Evolutionary conservation across 345 rosid species (phyloP).

Genomic region (Salix purpurea): DNA sequence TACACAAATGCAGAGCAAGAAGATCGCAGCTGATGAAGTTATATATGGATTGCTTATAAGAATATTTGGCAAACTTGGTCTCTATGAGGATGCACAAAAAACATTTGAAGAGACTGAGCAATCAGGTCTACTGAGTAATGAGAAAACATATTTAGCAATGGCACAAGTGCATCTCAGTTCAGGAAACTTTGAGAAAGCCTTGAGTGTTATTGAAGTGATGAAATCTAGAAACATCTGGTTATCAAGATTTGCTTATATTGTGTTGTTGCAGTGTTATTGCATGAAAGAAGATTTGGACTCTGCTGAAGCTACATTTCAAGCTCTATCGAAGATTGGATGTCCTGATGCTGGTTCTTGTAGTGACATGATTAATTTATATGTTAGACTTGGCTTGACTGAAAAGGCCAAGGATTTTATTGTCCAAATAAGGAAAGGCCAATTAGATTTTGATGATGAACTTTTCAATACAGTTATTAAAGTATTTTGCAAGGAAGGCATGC

Average conservation of each 20-base stretch:
- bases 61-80: conserved; percentile 86
- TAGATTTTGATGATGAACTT: conserved; percentile 57
- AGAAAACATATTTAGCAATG: conserved; percentile 90
- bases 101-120: conserved; percentile 60
- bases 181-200: conserved; percentile 61
- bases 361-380: conserved; percentile 67
- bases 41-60: conserved; percentile 82
- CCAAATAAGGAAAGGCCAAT: conserved; percentile 46
- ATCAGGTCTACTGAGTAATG: conserved; percentile 58
- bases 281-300: conserved; percentile 53
- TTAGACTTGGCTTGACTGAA: conserved; percentile 44
- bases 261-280: conserved; percentile 70
- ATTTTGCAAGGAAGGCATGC: conserved; percentile 66
- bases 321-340: conserved; percentile 58
- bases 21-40: conserved; percentile 71
- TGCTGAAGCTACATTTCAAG: conserved; percentile 73
- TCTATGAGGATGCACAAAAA: conserved; percentile 68
- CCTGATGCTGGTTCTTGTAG: conserved; percentile 79
- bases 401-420: conserved; percentile 54
- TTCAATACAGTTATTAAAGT: conserved; percentile 46
- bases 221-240: conserved; percentile 57
- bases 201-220: conserved; percentile 57
- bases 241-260: conserved; percentile 78
- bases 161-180: conserved; percentile 76
- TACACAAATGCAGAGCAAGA: conserved; percentile 66